Evolutionary conservation across 1,284 basidiomycete species (phyloP), one percentile per base, ranked within the genome.

Genomic region (Leucoagaricus sp.): DNA sequence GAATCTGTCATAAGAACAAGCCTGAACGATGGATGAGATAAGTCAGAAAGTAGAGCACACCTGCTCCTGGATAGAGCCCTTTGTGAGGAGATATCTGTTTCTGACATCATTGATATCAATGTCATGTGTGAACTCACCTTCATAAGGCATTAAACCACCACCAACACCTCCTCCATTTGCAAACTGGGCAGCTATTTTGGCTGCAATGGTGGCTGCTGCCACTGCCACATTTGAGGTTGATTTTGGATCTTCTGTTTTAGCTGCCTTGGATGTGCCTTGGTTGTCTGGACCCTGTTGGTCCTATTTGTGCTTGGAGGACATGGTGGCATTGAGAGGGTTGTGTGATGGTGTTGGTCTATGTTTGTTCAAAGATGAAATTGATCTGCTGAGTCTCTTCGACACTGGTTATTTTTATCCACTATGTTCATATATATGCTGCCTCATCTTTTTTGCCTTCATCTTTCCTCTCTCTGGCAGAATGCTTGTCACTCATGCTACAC

Each of bases 21-120:
- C 17, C 17, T 10, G 25, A 17, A n/a, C 25, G n/a, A n/a, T n/a
- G 21, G 21, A 38, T 52, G 13, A 26, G 12, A 38, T 36, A 4
- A n/a, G n/a, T n/a, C 12, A 12, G 4, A 15, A 26, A 28, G 19
- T 25, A n/a, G 3, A 28, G 21, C 85, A 60, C 60, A 94, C 93
- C 81, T 96, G 88, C 48, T 89, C 80, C 71, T 98, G 96, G 1
- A 96, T 98, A 25, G 90, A 84, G 1, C 93, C 92, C 72, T 94
- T 97, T 42, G 96, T 99, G 66, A 99, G 78, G 69, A 98, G 79
- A 73, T 99, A 99, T 58, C 96, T 82, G 74, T 99, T 99, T 65
- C 96, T 79, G 57, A 96, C 81, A 74, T 99, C 96, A 73, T 99
- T 98, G 72, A 99, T 97, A 70, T 98, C 96, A 60, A 99, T 93